A percentile compares a stretch with the other conserved stretches of the same genome.
Conservation (phyloP, 768 basidiomycete species). For the Ramaria rubella region DNA sequence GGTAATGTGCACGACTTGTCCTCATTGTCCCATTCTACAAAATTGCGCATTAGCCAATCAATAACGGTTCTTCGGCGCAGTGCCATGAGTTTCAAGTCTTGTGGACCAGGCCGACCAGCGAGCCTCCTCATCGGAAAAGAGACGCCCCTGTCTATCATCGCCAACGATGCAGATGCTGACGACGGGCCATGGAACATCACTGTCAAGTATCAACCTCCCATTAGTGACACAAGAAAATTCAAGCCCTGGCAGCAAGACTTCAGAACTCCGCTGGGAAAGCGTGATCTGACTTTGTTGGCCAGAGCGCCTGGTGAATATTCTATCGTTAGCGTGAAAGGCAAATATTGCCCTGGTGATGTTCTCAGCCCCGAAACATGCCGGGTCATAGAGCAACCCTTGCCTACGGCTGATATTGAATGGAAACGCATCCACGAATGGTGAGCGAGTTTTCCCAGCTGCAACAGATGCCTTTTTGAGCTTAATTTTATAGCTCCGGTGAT, state of each 20-base stretch:
- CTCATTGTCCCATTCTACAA: constrained; percentile 29
- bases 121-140: constrained; percentile 68
- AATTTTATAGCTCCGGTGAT: constrained; percentile 64
- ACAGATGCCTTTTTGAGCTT: not conserved
- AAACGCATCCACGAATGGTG: constrained; percentile 89
- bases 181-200: constrained; percentile 65
- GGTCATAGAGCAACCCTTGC: constrained; percentile 68
- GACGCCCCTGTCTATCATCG: constrained; percentile 45
- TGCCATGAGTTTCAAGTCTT: constrained; percentile 63
- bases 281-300: constrained; percentile 43
- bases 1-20: constrained; percentile 59
- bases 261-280: constrained; percentile 39
- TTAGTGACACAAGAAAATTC: constrained; percentile 27
- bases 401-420: constrained; percentile 83
- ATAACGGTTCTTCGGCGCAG: constrained; percentile 69
- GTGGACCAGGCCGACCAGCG: constrained; percentile 62
- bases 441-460: constrained; percentile 12
- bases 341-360: constrained; percentile 78
- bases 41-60: constrained; percentile 44
- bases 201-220: constrained; percentile 53
- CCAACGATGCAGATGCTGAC: constrained; percentile 49
- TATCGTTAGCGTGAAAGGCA: constrained; percentile 60
- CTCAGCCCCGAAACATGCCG: constrained; percentile 75
- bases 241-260: constrained; percentile 62
- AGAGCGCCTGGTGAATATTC: constrained; percentile 71